Percentiles rank a stretch among this genome's conserved stretches.
These are phyloP conservation scores for Colletotrichum cordylinicola DNA, from an alignment of 2,329 filamentous ascomycete genomes.

Conservation along the genomic window DNA sequence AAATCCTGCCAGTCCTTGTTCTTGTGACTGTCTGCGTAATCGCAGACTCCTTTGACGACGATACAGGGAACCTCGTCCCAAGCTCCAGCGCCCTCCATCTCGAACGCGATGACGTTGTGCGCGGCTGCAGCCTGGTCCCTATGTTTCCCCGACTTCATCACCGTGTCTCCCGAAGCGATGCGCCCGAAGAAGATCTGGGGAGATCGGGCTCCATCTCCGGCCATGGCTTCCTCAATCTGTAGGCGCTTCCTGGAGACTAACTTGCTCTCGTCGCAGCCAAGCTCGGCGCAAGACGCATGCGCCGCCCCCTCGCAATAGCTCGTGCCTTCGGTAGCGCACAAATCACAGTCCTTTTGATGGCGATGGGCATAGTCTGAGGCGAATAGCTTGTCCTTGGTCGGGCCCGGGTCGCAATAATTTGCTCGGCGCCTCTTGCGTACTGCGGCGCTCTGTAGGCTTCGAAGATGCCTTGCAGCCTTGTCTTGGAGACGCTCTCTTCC, in stretches of 20 bases:
- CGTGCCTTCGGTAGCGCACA: neutral
- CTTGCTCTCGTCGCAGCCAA: constrained; percentile 25
- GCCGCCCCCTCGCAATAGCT: constrained; percentile 25
- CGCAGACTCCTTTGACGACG: constrained; percentile 42
- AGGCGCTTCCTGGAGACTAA: constrained; percentile 30
- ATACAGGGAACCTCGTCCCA: constrained; percentile 40
- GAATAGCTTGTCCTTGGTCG: constrained; percentile 34
- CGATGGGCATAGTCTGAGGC: constrained; percentile 35
- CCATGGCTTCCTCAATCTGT: neutral
- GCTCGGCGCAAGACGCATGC: constrained; percentile 23
- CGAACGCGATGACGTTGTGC: constrained; percentile 34
- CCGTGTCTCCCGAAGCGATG: constrained; percentile 42
- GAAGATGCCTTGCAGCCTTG: neutral
- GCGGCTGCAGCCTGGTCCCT: constrained; percentile 37
- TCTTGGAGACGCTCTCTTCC: constrained; percentile 18
- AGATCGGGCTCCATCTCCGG: neutral
- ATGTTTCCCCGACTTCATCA: constrained; percentile 42
- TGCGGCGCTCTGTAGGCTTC: neutral
- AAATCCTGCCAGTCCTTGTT: constrained; percentile 41
- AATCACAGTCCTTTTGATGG: constrained; percentile 25
- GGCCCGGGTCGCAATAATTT: constrained; percentile 32
- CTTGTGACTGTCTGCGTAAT: constrained; percentile 46
- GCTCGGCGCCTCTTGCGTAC: neutral
- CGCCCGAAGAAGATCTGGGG: constrained; percentile 5
- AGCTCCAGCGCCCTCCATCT: constrained; percentile 38